These are phyloP conservation scores for Aspergillus caelatus DNA, from an alignment of 2,329 filamentous ascomycete genomes.

Conservation along the genomic window DNA sequence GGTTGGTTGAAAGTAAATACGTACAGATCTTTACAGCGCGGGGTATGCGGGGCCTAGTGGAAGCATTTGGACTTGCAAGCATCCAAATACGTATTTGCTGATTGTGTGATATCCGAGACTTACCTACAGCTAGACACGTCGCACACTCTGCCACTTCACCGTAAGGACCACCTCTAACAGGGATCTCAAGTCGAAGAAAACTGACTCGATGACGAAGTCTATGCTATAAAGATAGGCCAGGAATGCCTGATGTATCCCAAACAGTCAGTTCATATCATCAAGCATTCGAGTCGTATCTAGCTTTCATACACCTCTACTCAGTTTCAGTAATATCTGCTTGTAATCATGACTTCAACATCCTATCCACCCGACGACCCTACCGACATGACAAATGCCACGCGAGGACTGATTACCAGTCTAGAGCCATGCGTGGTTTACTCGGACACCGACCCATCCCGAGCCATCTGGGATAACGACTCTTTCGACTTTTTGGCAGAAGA, in stretches of 20 bases:
- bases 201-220: background rate
- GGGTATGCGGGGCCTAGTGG: background rate
- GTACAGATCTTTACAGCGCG: background rate
- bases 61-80: background rate
- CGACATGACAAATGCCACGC: conserved; percentile 1
- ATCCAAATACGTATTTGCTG: too few species aligned
- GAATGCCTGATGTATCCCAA: background rate
- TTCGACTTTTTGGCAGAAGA: conserved; percentile 33
- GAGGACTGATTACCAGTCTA: conserved; percentile 23
- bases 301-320: background rate
- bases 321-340: background rate
- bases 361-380: background rate
- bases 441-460: conserved; percentile 24
- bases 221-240: background rate
- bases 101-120: background rate
- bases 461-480: conserved; percentile 36
- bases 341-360: background rate
- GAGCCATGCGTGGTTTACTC: conserved; percentile 21
- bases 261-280: background rate
- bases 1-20: background rate
- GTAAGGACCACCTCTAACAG: background rate
- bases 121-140: background rate
- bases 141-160: background rate
- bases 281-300: background rate
- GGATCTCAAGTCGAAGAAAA: background rate